phyloP scores from a whole-genome alignment of 345 rosid species.

The Lepidium didymum region DNA sequence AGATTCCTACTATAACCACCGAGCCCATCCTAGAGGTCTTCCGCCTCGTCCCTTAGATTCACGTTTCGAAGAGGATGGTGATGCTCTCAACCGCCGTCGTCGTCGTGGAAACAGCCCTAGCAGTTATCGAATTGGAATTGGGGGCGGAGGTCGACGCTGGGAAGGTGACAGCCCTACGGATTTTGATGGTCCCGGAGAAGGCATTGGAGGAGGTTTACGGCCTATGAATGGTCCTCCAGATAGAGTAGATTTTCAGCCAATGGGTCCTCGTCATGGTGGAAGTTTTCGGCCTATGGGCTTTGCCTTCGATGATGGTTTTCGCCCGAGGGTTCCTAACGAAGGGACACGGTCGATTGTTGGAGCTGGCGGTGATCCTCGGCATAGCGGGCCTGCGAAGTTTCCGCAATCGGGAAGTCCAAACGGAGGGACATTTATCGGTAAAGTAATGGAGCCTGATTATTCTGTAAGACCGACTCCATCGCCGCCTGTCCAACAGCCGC shows the following conservation, averaged over 20 bases:
- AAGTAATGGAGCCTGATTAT: constrained; percentile 25
- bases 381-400: constrained; percentile 27
- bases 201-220: constrained; percentile 31
- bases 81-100: constrained; percentile 27
- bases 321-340: constrained; percentile 11
- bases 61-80: constrained; percentile 32
- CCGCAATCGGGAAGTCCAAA: constrained; percentile 26
- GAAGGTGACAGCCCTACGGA: constrained; percentile 56
- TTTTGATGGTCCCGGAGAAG: constrained; percentile 25
- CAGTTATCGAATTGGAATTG: constrained; percentile 35
- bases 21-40: constrained; percentile 28
- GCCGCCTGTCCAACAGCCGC: constrained; percentile 21
- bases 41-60: constrained; percentile 47
- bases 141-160: constrained; percentile 35
- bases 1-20: constrained; percentile 35
- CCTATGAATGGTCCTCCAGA: constrained; percentile 27
- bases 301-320: constrained; percentile 28
- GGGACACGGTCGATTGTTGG: not conserved
- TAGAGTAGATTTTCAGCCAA: constrained; percentile 32
- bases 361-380: constrained; percentile 23
- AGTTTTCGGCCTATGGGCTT: constrained; percentile 17
- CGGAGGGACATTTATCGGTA: constrained; percentile 16
- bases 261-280: constrained; percentile 30
- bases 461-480: constrained; percentile 15
- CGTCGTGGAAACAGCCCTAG: constrained; percentile 65